Base-by-base conservation (phyloP, 345 rosid genomes). In the Mangifera indica region DNA sequence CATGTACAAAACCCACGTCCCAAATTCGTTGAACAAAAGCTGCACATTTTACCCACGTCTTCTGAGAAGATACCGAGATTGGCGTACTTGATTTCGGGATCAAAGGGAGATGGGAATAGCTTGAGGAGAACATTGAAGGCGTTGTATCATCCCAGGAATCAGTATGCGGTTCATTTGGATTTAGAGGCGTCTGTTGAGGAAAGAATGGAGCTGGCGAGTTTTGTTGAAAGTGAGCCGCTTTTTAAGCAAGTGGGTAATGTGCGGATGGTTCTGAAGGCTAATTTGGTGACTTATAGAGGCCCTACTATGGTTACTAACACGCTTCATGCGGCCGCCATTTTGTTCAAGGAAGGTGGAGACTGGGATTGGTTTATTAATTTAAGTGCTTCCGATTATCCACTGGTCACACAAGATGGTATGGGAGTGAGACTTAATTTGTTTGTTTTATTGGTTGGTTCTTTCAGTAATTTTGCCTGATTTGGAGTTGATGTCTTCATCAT, bases 281-380 rank as follows among this genome's bases (percentile, higher is more conserved):
- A 93, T 83, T 60, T 93, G 63, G 97, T 93, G 34, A 91, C 97
- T 24, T 93, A 93, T 44, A 82, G 89, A 66, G 98, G 96, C 4
- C 98, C 97, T 34, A 93, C 98, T 0, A 91, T 91, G 98, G 96
- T 91, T 21, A 87, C 88, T 69, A 91, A 90, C 70, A 93, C 98
- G 2, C 97, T 93, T 74, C 92, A 93, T 32, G 97, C 93, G 7
- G 98, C 93, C 1, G 85, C 96, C 5, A 74, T 93, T 79, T 79
- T 93, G 84, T 74, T 93, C 59, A 88, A 29, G 77, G 91, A 91
- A 26, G 91, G 91, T 54, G 93, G 91, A 34, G 86, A 87, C 10
- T 93, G 98, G 98, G 98, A 93, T 80, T 93, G 98, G 98, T 91
- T 93, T 54, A 78, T 93, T 70, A 93, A 93, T 9, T 37, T 37